Evolutionary conservation across 2,329 filamentous ascomycete species (phyloP), one percentile per base, ranked within the genome.

Genomic region (Emericellopsis atlantica): DNA sequence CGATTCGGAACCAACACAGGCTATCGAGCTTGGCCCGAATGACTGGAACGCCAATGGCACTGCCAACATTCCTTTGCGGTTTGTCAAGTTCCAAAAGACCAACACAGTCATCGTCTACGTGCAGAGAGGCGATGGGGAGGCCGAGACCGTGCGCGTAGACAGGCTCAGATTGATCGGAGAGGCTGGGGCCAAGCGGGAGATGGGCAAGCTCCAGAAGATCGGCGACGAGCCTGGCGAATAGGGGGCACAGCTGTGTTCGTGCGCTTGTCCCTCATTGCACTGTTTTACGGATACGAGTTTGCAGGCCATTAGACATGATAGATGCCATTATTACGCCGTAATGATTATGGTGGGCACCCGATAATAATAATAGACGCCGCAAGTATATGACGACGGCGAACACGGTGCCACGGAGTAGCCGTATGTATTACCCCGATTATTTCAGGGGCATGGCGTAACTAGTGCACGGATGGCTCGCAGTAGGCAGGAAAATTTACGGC

Each of bases 1-100:
- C 44, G 86, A 90, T 53, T 81, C 84, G 40, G 72, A 81, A 38
- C 74, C 85, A 1, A 89, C 85, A 14, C 92, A 98, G 62, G 73
- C 71, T 40, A 77, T 95, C 44, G 81, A 81, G 52, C 70, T 98
- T 35, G 69, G 72, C 45, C 68, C 79, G 36, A 70, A 74, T 40
- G 86, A 95, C 54, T 98, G 92, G 90, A 84, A 88, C 59, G 67
- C 72, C 36, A 77, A 84, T 12, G 82, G 79, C 40, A 90, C 85
- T 8, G 82, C 78, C 12, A 84, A 71, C 51, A 65, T 90, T 41
- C 64, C 73, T 36, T 65, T 96, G 52, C 84, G 89, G 12, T 95
- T 90, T 55, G 92, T 98, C 63, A 95, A 95, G 66, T 98, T 96
- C 69, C 92, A 96, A 65, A 93, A 88, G 56, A 84, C 95, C 41